Percentiles rank a stretch among this genome's conserved stretches.
Conservation (phyloP, 192 early-diverging fungal species). For the Pilaira anomala region DNA sequence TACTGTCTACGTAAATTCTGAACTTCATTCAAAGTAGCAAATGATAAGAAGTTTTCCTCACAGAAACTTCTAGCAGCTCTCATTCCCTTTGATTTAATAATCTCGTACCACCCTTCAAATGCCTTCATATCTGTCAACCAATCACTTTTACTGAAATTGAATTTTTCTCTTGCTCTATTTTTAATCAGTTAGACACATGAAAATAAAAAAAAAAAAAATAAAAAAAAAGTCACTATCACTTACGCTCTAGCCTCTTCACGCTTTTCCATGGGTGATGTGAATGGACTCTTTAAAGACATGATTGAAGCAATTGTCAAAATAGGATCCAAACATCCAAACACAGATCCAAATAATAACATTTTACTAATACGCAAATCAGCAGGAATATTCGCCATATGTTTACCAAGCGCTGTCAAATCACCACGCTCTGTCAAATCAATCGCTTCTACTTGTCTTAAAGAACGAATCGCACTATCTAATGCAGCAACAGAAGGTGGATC, state of each 20-base stretch:
- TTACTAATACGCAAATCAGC: constrained; percentile 78
- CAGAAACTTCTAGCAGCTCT: constrained; percentile 23
- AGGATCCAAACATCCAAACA: constrained; percentile 71
- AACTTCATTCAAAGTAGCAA: constrained; percentile 60
- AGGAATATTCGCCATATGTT: constrained; percentile 66
- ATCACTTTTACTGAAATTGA: constrained; percentile 54
- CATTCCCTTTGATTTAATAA: constrained; percentile 33
- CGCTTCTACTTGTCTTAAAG: constrained; percentile 62
- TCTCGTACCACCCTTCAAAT: constrained; percentile 44
- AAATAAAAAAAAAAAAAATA: neutral
- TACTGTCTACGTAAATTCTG: constrained; percentile 55
- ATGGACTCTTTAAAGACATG: constrained; percentile 57
- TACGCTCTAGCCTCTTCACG: constrained; percentile 53
- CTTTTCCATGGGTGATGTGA: constrained; percentile 45
- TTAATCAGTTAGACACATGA: no score
- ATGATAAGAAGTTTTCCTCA: constrained; percentile 62
- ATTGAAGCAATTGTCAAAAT: constrained; percentile 65
- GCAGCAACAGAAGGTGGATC: constrained; percentile 62
- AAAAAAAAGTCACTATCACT: neutral
- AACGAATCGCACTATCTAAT: constrained; percentile 52
- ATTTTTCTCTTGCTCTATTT: constrained; percentile 41
- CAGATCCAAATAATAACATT: constrained; percentile 69
- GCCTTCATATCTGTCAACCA: constrained; percentile 62
- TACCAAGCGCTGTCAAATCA: constrained; percentile 66
- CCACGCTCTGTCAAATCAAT: constrained; percentile 40